A percentile compares a stretch with the other conserved stretches of the same genome.
Evolutionary conservation across 192 early-diverging fungal species (phyloP).

Genomic region (Globomyces pollinis-pini): DNA sequence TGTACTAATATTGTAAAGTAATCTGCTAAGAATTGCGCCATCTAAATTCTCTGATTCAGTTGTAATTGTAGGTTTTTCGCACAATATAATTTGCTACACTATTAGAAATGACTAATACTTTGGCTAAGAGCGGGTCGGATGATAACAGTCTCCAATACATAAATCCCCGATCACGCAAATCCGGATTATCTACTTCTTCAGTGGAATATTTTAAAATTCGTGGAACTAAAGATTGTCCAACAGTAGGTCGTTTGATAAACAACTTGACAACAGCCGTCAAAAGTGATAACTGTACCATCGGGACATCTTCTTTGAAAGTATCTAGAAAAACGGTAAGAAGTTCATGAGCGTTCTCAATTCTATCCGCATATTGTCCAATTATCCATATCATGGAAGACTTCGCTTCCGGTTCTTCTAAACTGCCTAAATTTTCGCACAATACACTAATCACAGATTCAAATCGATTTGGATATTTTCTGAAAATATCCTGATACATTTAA

Average conservation of each 20-base stretch:
- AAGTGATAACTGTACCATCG: conserved; percentile 83
- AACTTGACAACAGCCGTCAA: conserved; percentile 95
- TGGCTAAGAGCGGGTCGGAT: conserved; percentile 85
- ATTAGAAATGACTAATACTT: conserved; percentile 29
- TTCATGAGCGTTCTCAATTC: conserved; percentile 93
- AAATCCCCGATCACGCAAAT: conserved; percentile 93
- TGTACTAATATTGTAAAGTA: conserved; percentile 77
- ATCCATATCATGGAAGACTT: conserved; percentile 99
- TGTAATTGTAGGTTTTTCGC: conserved; percentile 89
- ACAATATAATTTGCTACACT: conserved; percentile 71
- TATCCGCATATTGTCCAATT: conserved; percentile 94
- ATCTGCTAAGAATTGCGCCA: conserved; percentile 71
- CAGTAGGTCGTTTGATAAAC: conserved; percentile 86
- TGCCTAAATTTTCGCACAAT: conserved; percentile 92
- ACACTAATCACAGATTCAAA: conserved; percentile 91
- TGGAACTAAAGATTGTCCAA: conserved; percentile 87
- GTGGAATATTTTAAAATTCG: conserved; percentile 92
- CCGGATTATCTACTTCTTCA: conserved; percentile 92
- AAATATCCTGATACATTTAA: too few relatives aligned
- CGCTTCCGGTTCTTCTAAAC: conserved; percentile 94
- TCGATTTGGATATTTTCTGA: conserved; percentile 94
- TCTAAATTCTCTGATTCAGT: conserved; percentile 92
- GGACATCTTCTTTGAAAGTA: conserved; percentile 75
- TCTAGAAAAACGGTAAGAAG: conserved; percentile 82
- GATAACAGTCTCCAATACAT: conserved; percentile 97